These are phyloP conservation scores for Pseudogymnoascus sp. DNA, from an alignment of 2,329 filamentous ascomycete species.

Conservation along the genomic window DNA sequence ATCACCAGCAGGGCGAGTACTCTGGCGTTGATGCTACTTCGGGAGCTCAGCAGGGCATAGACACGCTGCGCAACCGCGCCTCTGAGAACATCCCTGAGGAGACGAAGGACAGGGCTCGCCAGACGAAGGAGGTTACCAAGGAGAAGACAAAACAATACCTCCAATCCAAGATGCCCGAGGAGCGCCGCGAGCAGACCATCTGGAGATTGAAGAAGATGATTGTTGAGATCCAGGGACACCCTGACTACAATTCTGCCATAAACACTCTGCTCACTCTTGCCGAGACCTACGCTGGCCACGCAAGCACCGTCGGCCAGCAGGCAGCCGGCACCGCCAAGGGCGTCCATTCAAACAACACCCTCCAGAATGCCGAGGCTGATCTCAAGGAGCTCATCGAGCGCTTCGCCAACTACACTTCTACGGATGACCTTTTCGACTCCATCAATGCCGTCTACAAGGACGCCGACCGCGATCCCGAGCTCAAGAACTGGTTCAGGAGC, in stretches of 20 bases:
- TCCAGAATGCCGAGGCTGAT: slow-evolving; percentile 70
- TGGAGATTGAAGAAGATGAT: slow-evolving; percentile 98
- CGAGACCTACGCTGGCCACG: slow-evolving; percentile 76
- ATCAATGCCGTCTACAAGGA: slow-evolving; percentile 82
- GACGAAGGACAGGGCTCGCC: slow-evolving; percentile 44
- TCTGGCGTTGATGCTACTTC: slow-evolving; percentile 48
- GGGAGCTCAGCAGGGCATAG: slow-evolving; percentile 35
- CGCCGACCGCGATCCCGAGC: slow-evolving; percentile 77
- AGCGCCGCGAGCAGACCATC: slow-evolving; percentile 86
- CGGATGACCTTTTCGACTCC: slow-evolving; percentile 76
- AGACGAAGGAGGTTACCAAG: slow-evolving; percentile 44
- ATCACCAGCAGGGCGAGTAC: slow-evolving; percentile 39
- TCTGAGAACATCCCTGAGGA: slow-evolving; percentile 58
- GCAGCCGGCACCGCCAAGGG: slow-evolving; percentile 65
- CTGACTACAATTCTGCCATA: slow-evolving; percentile 89
- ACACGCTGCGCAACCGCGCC: slow-evolving; percentile 48
- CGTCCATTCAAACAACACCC: slow-evolving; percentile 56
- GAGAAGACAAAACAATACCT: slow-evolving; percentile 65
- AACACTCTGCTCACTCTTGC: slow-evolving; percentile 78
- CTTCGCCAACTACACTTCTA: slow-evolving; percentile 90
- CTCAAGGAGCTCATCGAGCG: slow-evolving; percentile 85
- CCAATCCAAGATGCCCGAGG: slow-evolving; percentile 78
- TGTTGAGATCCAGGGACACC: slow-evolving; percentile 90
- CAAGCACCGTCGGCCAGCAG: slow-evolving; percentile 58
- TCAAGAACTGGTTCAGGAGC: slow-evolving; percentile 82